Base-by-base conservation (phyloP, 371 early-diverging fungal genomes). In the Thermomucor indicae-seudaticae region DNA sequence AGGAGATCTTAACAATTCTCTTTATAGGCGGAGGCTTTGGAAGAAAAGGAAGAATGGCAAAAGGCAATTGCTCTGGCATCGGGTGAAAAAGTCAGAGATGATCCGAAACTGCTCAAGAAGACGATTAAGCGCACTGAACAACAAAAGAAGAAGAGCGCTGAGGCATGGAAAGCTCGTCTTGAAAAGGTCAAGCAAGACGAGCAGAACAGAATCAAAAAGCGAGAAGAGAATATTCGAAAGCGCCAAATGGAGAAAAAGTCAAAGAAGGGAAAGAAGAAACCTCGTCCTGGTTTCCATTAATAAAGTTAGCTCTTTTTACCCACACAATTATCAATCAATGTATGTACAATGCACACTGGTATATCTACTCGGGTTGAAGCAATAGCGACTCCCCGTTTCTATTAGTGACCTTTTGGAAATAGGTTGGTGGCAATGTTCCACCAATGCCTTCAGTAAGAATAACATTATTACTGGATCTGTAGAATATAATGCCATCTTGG, bases 31-130 rank as follows among this genome's bases (percentile, higher is more conserved):
- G 69, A 62, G 23, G 68, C 79, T 17, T 39, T 93, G 42, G 72
- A 78, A 51, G 92, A 93, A 57, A 87, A 83, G 58, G 82, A 82
- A 40, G 75, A 80, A 20, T 95, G 95, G 95, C 66, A 72, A 46
- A 90, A 88, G 71, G 87, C 89, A 2, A 43, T 89, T 44, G 78
- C 83, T 43, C 69, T 85, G 65, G 94, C 96, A 6, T 70, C 80
- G 37, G 97, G 97, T 54, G 89, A 90, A 54, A 93, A 91, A 70
- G 78, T 93, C 52, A 90, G 90, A 67, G 97, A 97, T 58, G 92
- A 97, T 50, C 61, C 84, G 34, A 89, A 85, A 60, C 69, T 94
- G 37, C 67, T 97, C 49, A 93, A 94, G 67, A 92, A 93, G 79
- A 88, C 91, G 0, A 80, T 97, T 49, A 93, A 92, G 72, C 83